Base-by-base conservation (phyloP, 2,329 filamentous ascomycete species). In the Paecilomyces niveus region DNA sequence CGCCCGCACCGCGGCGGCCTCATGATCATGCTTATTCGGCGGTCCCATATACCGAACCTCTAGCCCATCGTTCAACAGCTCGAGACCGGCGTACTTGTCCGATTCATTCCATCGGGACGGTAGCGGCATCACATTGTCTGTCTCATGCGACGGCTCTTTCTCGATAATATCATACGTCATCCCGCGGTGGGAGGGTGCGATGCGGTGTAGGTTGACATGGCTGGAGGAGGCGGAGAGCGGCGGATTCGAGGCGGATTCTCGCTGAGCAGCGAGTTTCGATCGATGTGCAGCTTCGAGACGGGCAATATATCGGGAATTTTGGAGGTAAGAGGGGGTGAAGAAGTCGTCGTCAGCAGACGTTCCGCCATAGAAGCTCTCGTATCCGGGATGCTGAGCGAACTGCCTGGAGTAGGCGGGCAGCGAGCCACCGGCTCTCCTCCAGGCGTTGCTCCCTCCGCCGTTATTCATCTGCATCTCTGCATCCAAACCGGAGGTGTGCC, bases 151-250 rank as follows among this genome's bases (percentile, higher is more conserved):
- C 0, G 87, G 83, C 31, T 85, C 78, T 63, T 89, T 86, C 76
- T 97, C 93, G 65, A 95, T 87, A 60, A 96, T 82, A 68, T 95
- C 91, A 72, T 90, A 90, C 15, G 89, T 85, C 76, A 95, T 85
- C 21, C 90, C 92, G 57, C 89, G 83, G 74, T 95, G 88, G 31
- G 83, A 83, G 3, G 87, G 79, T 21, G 83, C 76, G 67, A 86
- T 82, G 70, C 76, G 76, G 72, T 83, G 81, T 58, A 87, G 72
- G 67, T 81, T 85, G 59, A 76, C 79, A 70, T 78, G 83, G 72
- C 81, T 85, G 54, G 80, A 80, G 61, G 82, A 85, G 24, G 83
- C 80, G 33, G 81, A 85, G 24, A 74, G 67, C 1, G 69, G 63
- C n/a, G 68, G 65, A 57, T 70, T 71, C 3, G 68, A 65, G 18